Percentiles rank a stretch among this genome's conserved stretches.
phyloP scores from a whole-genome alignment of 2,329 filamentous ascomycete genomes.

The Aspergillus felis region DNA sequence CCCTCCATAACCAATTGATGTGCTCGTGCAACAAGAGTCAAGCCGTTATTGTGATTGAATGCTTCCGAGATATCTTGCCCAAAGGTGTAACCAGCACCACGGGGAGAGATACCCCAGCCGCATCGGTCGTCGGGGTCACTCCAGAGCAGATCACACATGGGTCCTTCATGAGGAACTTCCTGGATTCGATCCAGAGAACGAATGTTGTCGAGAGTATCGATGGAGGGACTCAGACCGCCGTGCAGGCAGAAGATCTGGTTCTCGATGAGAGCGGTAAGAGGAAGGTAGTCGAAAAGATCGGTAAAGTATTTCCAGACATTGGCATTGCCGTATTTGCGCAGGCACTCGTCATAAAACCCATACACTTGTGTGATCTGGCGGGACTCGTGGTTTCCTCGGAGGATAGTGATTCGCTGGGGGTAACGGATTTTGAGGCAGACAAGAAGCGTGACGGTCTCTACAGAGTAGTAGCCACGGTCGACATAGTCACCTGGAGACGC shows the following conservation, averaged over 20 bases:
- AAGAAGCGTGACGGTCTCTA: conserved; percentile 95
- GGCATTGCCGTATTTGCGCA: conserved; percentile 97
- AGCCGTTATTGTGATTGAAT: conserved; percentile 98
- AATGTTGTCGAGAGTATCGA: conserved; percentile 94
- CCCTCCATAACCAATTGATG: conserved; percentile 99
- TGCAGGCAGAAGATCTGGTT: conserved; percentile 99
- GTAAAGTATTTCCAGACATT: conserved; percentile 99
- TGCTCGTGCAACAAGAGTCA: conserved; percentile 91
- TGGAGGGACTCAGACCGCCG: conserved; percentile 92
- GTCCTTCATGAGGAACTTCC: conserved; percentile 95
- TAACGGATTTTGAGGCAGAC: conserved; percentile 98
- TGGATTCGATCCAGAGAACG: conserved; percentile 92
- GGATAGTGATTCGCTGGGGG: conserved; percentile 94
- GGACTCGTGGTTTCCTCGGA: conserved; percentile 98
- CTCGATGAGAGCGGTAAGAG: conserved; percentile 94
- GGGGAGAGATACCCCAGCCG: conserved; percentile 92
- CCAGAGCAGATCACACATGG: conserved; percentile 98
- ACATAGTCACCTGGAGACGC: conserved; percentile 78
- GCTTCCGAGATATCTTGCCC: conserved; percentile 97
- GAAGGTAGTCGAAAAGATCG: conserved; percentile 97
- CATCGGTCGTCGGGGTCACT: conserved; percentile 96
- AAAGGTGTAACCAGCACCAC: conserved; percentile 92
- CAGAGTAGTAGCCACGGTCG: conserved; percentile 97
- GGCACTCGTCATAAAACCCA: conserved; percentile 98
- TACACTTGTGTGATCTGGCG: conserved; percentile 99